phyloP scores from a whole-genome alignment of 1,284 basidiomycete species.

The Takashimella koratensis region DNA sequence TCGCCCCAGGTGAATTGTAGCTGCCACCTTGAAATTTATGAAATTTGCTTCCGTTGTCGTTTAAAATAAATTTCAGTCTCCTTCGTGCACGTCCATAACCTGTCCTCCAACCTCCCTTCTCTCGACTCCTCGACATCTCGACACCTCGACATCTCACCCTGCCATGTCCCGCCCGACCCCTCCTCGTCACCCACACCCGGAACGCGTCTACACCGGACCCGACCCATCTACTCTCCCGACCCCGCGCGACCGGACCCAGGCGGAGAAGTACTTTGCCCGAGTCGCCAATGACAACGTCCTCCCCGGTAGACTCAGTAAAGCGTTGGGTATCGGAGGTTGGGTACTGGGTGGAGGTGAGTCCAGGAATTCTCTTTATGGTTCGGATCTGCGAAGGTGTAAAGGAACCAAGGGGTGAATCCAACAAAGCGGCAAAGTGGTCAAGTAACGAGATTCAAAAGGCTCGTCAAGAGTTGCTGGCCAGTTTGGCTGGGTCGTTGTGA shows the following conservation, averaged over 20 bases:
- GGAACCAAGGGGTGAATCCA: constrained; percentile 7
- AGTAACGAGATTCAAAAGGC: constrained; percentile 3
- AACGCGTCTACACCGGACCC: constrained; percentile 21
- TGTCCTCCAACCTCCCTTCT: too few relatives aligned
- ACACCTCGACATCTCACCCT: too few relatives aligned
- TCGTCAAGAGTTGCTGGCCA: constrained; percentile 1
- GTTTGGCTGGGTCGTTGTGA: background rate
- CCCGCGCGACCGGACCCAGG: constrained; percentile 20
- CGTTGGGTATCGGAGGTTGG: constrained; percentile 36
- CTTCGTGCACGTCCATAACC: too few relatives aligned
- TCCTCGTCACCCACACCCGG: background rate
- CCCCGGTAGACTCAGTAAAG: constrained; percentile 20
- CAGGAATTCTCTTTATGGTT: background rate
- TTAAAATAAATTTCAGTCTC: too few relatives aligned
- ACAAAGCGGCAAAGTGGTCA: constrained; percentile 4
- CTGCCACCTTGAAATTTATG: too few relatives aligned
- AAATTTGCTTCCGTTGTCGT: too few relatives aligned
- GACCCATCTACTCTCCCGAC: constrained; percentile 9
- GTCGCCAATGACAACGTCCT: constrained; percentile 26
- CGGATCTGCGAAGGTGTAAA: background rate
- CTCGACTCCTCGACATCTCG: too few relatives aligned
- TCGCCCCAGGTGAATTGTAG: too few relatives aligned
- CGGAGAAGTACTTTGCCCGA: constrained; percentile 31
- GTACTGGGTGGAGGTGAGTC: constrained; percentile 29
- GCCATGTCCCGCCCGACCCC: too few relatives aligned